Percentiles rank a stretch among this genome's conserved stretches.
Conservation (phyloP, 2,329 filamentous ascomycete genomes). For the Hymenoscyphus salicellus region DNA sequence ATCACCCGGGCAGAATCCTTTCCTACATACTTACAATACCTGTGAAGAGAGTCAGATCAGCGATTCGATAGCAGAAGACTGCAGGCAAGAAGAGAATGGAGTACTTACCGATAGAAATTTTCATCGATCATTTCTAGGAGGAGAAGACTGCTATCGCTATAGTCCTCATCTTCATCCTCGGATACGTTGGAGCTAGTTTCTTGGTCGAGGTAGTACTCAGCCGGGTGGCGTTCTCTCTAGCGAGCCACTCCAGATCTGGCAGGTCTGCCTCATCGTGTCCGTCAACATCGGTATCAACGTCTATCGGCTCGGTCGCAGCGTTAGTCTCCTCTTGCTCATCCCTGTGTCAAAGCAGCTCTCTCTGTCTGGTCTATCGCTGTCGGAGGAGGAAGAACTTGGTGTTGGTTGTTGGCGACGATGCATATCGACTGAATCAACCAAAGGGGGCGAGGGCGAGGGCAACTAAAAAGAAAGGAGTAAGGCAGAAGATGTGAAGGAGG, state of each 20-base stretch:
- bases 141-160: conserved; percentile 23
- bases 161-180: conserved; percentile 25
- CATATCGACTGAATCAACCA: conserved; percentile 11
- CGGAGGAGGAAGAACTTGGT: conserved; percentile 20
- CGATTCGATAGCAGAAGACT: too few species aligned
- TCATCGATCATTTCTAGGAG: conserved; percentile 23
- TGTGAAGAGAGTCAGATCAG: too few species aligned
- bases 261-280: conserved; percentile 16
- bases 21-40: too few species aligned
- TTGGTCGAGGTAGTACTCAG: conserved; percentile 23
- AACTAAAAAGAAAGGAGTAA: conserved; percentile 10
- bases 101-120: conserved; percentile 19
- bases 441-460: conserved; percentile 5
- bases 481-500: conserved; percentile 8
- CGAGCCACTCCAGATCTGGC: conserved; percentile 22
- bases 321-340: conserved; percentile 22
- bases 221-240: conserved; percentile 20
- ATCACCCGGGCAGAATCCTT: too few species aligned
- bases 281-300: conserved; percentile 27
- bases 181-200: conserved; percentile 21
- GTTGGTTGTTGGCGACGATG: conserved; percentile 14
- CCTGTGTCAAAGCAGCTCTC: conserved; percentile 27
- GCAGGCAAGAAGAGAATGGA: conserved; percentile 19
- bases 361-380: conserved; percentile 25
- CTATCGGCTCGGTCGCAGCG: conserved; percentile 30